Evolutionary conservation across 208 protist genomes (phyloP).

Genomic region (Crithidia expoeki): DNA sequence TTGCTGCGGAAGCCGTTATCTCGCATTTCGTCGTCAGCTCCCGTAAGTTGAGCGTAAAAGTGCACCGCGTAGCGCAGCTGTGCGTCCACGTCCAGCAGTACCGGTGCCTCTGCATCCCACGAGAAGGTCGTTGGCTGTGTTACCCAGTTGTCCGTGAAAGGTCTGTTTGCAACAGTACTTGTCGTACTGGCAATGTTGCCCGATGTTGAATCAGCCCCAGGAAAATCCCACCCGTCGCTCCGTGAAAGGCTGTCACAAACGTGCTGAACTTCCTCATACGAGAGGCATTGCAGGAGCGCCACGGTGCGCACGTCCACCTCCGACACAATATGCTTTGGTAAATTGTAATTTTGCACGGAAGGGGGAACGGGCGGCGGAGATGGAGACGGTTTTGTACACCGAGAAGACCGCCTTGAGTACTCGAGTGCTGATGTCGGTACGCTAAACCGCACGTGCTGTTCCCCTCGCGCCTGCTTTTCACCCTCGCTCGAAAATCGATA

Average conservation of each 20-base stretch:
- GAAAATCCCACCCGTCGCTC: background rate
- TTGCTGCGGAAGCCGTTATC: background rate
- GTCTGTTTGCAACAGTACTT: background rate
- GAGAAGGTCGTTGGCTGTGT: background rate
- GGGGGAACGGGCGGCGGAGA: slow-evolving; percentile 3
- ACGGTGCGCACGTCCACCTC: slow-evolving; percentile 17
- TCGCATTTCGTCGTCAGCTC: background rate
- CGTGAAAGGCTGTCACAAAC: slow-evolving; percentile 2
- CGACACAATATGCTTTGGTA: background rate
- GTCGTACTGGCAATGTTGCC: too few species aligned
- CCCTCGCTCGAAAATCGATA: too few species aligned
- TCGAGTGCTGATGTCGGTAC: background rate
- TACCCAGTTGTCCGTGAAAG: background rate
- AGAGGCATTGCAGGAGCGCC: slow-evolving; percentile 24
- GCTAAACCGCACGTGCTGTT: slow-evolving; percentile 19
- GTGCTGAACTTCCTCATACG: slow-evolving; percentile 22
- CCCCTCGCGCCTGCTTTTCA: background rate
- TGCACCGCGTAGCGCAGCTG: slow-evolving; percentile 16
- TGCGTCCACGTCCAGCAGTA: slow-evolving; percentile 8
- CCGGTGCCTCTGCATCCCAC: slow-evolving; percentile 11
- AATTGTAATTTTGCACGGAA: background rate
- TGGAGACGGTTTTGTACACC: background rate
- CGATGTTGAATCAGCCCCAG: background rate
- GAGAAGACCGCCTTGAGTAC: background rate
- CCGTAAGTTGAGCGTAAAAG: slow-evolving; percentile 14